Evolutionary conservation across 345 rosid species (phyloP), one percentile per base, ranked within the genome.

Genomic region (Punica granatum): DNA sequence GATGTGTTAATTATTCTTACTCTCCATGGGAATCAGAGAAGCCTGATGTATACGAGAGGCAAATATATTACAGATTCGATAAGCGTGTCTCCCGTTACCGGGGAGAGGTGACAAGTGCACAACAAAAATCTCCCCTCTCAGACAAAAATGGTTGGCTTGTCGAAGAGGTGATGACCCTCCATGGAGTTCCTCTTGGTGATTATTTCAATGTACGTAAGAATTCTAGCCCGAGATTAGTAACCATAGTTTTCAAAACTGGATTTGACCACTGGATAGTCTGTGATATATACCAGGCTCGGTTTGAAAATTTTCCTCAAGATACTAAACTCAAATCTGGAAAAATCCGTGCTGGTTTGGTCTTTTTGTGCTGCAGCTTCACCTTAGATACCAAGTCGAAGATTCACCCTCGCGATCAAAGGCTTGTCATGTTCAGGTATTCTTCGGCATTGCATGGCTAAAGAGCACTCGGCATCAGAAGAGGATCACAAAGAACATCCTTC

Each of bases 41-140:
- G 71, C 77, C 74, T 60, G 94, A 89, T 70, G 81, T 85, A 42
- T 84, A 79, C 44, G 92, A 88, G 80, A 86, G 99, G 76, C 99
- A 94, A 78, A 79, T 85, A 65, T 81, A 79, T 80, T 94, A 80
- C 79, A 84, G 90, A 77, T 87, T 88, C 7, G 97, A 94, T 71
- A 89, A 84, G 75, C 70, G 78, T 43, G 73, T 88, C 48, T 89
- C 96, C 43, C 89, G 88, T 25, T 94, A 85, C n/a, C 77, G 88
- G 70, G 99, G 97, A 78, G 99, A 90, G 78, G 97, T 89, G 69
- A 94, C 99, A 15, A 86, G 96, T 64, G 85, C 92, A 66, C 96
- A 94, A 78, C 97, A 94, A 81, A 90, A 85, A 70, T 76, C 87
- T 15, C 86, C 74, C 35, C 76, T 89, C 30, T 44, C 84, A 14